A percentile compares a stretch with the other conserved stretches of the same genome.
Evolutionary conservation across 768 basidiomycete genomes (phyloP).

Genomic region (Cyclocybe aegerita): DNA sequence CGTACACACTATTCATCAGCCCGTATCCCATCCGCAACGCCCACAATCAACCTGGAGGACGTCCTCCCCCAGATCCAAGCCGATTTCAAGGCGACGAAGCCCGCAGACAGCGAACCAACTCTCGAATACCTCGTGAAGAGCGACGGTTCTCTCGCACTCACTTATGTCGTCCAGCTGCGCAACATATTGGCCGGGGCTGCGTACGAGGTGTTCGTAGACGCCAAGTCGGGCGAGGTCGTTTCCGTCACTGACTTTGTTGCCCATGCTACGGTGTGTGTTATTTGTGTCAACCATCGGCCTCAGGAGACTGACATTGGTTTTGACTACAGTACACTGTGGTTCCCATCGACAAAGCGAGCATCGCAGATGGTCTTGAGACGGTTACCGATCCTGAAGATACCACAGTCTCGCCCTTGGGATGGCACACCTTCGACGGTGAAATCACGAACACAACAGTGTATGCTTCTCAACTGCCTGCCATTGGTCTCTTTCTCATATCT

Average conservation of each 20-base stretch:
- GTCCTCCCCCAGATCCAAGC: constrained; percentile 38
- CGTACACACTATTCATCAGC: no score
- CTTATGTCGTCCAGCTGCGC: constrained; percentile 36
- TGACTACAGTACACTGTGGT: constrained; percentile 35
- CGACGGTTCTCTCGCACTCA: constrained; percentile 36
- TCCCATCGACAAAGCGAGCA: constrained; percentile 45
- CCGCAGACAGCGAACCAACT: constrained; percentile 35
- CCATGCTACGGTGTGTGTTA: constrained; percentile 34
- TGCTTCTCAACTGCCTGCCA: neutral
- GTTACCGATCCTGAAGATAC: constrained; percentile 50
- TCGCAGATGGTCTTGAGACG: constrained; percentile 46
- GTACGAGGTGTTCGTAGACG: constrained; percentile 61
- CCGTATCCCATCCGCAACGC: constrained; percentile 32
- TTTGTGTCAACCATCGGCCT: neutral
- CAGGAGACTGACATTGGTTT: neutral
- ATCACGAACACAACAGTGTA: constrained; percentile 13
- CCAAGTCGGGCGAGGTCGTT: constrained; percentile 49
- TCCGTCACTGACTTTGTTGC: constrained; percentile 53
- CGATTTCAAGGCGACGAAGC: constrained; percentile 33
- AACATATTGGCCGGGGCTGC: constrained; percentile 39
- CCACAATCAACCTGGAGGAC: constrained; percentile 30
- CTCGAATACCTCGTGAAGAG: constrained; percentile 41
- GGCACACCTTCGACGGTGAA: constrained; percentile 33
- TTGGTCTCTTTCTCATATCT: neutral
- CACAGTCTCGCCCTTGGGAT: constrained; percentile 48